Base-by-base conservation (phyloP, 106 monocot genomes). In the Dendrobium chrysotoxum region DNA sequence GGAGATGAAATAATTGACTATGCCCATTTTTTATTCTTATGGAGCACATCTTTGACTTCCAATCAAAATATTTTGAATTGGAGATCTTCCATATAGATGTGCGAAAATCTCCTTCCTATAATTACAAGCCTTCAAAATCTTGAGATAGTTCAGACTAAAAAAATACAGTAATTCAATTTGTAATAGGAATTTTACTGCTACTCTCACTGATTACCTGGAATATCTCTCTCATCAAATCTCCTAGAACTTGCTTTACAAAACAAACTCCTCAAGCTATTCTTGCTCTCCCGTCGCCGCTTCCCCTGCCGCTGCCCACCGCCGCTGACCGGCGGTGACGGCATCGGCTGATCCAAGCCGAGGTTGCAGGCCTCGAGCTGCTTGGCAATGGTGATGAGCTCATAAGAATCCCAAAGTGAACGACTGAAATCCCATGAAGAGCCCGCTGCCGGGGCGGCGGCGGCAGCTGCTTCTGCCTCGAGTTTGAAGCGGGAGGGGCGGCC, bases 331-430 rank as follows among this genome's bases (percentile, higher is more conserved):
- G 74, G 74, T 7, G 20, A 41, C 4, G 74, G 74, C 16, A 74
- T 18, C 6, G 61, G 73, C 42, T 78, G 61, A 75, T 85, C 83
- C 23, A 83, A 21, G 9, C 23, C 79, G 15, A 90, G 77, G 61
- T 71, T 83, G 74, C 74, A 74, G 39, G 84, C 65, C 79, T 93
- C 93, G 30, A 93, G 84, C 85, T 74, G 85, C 82, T 77, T 87
- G 1, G 90, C 80, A 0, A 93, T 53, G 16, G 85, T 84, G 44
- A 90, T 88, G 53, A 93, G 85, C 87, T 93, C 93, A 78, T 93
- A 93, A 26, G 93, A 81, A 82, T 93, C 90, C 84, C 85, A 88
- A 18, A 90, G 82, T 15, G 90, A 93, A 77, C 65, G 80, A 2
- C 65, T 39, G 82, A 93, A 93, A 85, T 93, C 90, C 93, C 93